Percentiles rank a stretch among this genome's conserved stretches.
Conservation (phyloP, 2,329 filamentous ascomycete genomes). For the Teratosphaeria destructans region DNA sequence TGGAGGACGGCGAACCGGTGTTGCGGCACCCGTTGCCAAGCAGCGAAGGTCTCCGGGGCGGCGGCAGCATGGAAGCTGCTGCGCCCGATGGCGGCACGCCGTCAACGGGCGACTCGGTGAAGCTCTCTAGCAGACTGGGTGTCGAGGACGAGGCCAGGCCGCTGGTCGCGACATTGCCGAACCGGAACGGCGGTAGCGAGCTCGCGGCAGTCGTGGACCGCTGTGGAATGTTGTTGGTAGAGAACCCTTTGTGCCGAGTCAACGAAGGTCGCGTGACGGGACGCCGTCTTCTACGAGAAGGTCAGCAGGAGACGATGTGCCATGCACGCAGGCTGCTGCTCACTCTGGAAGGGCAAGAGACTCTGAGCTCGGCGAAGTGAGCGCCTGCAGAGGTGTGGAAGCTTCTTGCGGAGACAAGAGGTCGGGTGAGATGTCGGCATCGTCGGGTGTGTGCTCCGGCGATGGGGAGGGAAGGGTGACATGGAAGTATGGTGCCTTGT, state of each 20-base stretch:
- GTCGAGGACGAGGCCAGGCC: conserved; percentile 39
- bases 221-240: conserved; percentile 53
- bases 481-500: conserved; percentile 61
- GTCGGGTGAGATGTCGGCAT: conserved; percentile 20
- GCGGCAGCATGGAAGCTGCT: conserved; percentile 42
- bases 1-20: conserved; percentile 64
- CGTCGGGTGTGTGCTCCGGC: conserved; percentile 42
- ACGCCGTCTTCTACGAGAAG: conserved; percentile 18
- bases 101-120: conserved; percentile 66
- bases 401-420: conserved; percentile 22
- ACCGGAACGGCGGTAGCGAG: conserved; percentile 64
- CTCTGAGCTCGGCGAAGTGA: conserved; percentile 9
- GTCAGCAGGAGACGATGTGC: background rate
- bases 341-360: conserved; percentile 22
- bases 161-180: conserved; percentile 44
- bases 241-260: conserved; percentile 58
- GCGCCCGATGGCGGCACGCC: conserved; percentile 51
- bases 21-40: conserved; percentile 46
- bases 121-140: conserved; percentile 69
- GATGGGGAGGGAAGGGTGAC: conserved; percentile 64
- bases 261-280: conserved; percentile 59
- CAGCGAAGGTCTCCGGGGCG: conserved; percentile 55
- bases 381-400: conserved; percentile 4
- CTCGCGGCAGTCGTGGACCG: conserved; percentile 50
- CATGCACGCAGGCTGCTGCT: conserved; percentile 4